Percentiles rank a stretch among this genome's conserved stretches.
phyloP scores from a whole-genome alignment of 257 asterid species.

The Forsythia viridissima region DNA sequence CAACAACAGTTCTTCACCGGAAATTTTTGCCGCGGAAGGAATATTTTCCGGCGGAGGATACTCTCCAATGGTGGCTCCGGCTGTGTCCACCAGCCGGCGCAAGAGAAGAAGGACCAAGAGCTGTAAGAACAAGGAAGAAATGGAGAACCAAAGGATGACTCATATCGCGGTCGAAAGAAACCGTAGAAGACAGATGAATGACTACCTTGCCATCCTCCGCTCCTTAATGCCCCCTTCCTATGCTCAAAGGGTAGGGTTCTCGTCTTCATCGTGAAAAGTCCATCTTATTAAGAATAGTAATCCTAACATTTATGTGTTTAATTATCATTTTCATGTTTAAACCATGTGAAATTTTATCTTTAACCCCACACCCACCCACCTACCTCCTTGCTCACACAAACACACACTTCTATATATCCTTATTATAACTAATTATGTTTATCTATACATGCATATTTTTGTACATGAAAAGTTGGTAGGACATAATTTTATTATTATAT shows the following conservation, averaged over 20 bases:
- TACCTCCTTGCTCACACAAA: too few relatives aligned
- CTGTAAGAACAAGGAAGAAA: conserved; percentile 66
- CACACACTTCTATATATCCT: too few relatives aligned
- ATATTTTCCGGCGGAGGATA: conserved; percentile 8
- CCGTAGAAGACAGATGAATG: conserved; percentile 44
- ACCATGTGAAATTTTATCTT: neutral
- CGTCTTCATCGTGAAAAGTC: too few relatives aligned
- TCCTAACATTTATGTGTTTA: too few relatives aligned
- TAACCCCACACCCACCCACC: neutral
- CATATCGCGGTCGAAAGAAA: conserved; percentile 88
- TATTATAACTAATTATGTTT: neutral
- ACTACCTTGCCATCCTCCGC: conserved; percentile 60
- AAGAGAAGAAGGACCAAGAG: conserved; percentile 56
- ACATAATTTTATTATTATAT: neutral
- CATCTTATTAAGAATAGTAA: too few relatives aligned
- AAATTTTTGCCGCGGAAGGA: conserved; percentile 21
- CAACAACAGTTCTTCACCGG: conserved; percentile 31
- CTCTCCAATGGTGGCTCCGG: conserved; percentile 8
- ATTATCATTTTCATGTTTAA: too few relatives aligned
- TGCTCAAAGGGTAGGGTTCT: conserved; percentile 63
- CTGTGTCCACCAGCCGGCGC: conserved; percentile 23
- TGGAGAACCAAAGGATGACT: conserved; percentile 79
- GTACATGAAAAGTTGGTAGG: too few relatives aligned
- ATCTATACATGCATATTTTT: neutral
- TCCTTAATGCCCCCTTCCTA: conserved; percentile 83